These are phyloP conservation scores for Apiospora koreana DNA, from an alignment of 2,329 filamentous ascomycete species.

Conservation along the genomic window DNA sequence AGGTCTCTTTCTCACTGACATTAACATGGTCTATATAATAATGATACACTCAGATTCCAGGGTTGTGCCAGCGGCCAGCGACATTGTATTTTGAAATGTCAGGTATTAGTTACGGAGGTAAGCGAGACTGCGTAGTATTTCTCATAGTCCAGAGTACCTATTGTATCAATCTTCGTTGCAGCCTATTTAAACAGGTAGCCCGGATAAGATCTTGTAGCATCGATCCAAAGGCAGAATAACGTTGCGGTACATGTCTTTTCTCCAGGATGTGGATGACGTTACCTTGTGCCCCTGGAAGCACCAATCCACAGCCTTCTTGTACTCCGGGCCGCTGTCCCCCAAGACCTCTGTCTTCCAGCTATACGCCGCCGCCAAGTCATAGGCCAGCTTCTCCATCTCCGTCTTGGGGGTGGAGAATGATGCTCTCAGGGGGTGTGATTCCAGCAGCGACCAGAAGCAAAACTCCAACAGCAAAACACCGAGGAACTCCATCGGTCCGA, in stretches of 20 bases:
- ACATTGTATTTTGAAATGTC: too few species aligned
- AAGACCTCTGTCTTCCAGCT: conserved; percentile 19
- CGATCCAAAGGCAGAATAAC: conserved; percentile 20
- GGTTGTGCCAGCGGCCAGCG: too few species aligned
- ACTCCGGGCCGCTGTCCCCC: conserved; percentile 20
- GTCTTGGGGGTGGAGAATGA: conserved; percentile 11
- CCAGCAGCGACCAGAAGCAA: conserved; percentile 18
- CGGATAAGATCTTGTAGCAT: background rate
- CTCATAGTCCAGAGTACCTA: too few species aligned
- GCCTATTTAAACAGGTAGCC: background rate
- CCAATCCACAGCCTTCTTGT: conserved; percentile 5
- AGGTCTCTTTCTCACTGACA: too few species aligned
- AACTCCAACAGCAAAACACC: conserved; percentile 26
- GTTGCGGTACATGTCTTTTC: conserved; percentile 20
- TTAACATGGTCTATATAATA: too few species aligned
- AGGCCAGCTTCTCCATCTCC: conserved; percentile 14
- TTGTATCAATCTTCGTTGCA: too few species aligned
- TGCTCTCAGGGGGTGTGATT: conserved; percentile 4
- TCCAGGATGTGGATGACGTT: conserved; percentile 14
- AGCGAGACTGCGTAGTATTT: too few species aligned
- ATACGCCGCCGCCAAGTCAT: conserved; percentile 21
- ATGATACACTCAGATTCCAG: too few species aligned
- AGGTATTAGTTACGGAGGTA: too few species aligned
- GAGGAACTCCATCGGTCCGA: conserved; percentile 16
- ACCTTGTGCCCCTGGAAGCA: conserved; percentile 16